A percentile compares a stretch with the other conserved stretches of the same genome.
These are phyloP conservation scores for Parathielavia hyrcaniae DNA, from an alignment of 495 filamentous ascomycete genomes.

Conservation along the genomic window DNA sequence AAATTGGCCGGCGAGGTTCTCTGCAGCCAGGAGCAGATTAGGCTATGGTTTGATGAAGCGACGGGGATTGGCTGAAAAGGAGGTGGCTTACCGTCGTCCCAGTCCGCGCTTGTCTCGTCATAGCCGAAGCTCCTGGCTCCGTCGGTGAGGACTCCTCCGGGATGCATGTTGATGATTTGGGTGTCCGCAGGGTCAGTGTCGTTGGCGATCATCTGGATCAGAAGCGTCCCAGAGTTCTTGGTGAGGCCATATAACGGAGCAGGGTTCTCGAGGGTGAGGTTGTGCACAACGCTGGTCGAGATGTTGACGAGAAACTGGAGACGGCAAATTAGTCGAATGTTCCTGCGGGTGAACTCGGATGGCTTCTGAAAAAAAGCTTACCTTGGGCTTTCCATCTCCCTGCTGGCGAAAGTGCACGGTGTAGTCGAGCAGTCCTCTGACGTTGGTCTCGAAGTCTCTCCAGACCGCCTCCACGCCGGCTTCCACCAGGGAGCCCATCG, in stretches of 20 bases:
- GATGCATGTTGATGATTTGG: conserved; percentile 44
- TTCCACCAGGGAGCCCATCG: conserved; percentile 9
- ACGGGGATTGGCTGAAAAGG: neutral
- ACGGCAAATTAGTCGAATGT: neutral
- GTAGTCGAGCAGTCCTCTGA: conserved; percentile 33
- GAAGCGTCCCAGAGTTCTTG: conserved; percentile 36
- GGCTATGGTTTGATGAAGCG: no score
- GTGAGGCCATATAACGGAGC: conserved; percentile 31
- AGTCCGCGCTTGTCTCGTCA: conserved; percentile 18
- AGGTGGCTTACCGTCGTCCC: conserved; percentile 39
- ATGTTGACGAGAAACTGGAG: conserved; percentile 36
- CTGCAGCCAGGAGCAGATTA: neutral
- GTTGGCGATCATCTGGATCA: conserved; percentile 36
- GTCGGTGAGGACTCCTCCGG: conserved; percentile 36
- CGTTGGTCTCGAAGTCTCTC: conserved; percentile 32
- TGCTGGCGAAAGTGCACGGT: conserved; percentile 34
- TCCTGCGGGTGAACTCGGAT: neutral
- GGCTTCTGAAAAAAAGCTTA: neutral
- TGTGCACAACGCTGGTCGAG: conserved; percentile 31
- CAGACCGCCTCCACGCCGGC: conserved; percentile 24
- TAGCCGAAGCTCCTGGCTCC: conserved; percentile 19
- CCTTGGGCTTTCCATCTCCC: conserved; percentile 6
- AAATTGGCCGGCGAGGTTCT: conserved; percentile 40
- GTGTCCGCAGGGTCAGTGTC: conserved; percentile 28
- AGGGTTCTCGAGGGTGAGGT: conserved; percentile 10